Conservation (phyloP, 257 asterid species). For the Scutellaria barbata region DNA sequence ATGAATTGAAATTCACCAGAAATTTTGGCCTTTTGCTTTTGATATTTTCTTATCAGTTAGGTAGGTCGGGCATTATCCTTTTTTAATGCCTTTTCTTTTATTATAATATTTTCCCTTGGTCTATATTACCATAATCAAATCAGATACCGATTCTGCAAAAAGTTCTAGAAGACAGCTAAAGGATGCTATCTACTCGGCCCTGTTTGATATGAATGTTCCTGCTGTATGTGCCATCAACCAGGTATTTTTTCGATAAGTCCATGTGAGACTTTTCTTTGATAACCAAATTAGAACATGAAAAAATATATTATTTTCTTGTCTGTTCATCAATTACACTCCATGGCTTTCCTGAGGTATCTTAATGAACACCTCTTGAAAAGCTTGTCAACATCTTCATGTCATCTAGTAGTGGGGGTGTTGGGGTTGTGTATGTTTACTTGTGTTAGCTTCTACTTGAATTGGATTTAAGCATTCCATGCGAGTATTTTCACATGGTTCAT, state of each 20-base stretch:
- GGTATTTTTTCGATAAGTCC: conserved; percentile 50
- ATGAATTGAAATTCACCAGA: conserved; percentile 6
- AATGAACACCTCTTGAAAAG: background rate
- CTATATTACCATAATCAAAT: conserved; percentile 28
- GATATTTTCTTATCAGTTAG: conserved; percentile 18
- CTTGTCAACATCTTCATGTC: conserved; percentile 16
- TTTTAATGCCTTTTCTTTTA: background rate
- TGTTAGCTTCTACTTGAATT: conserved; percentile 11
- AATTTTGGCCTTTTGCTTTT: conserved; percentile 20
- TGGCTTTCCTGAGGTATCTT: background rate
- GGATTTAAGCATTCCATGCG: conserved; percentile 2
- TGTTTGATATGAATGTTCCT: conserved; percentile 95
- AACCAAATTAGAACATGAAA: background rate
- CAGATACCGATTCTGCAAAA: conserved; percentile 82
- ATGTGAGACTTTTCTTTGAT: conserved; percentile 19
- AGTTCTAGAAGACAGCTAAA: conserved; percentile 75
- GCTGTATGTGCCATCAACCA: conserved; percentile 96
- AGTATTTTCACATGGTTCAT: conserved; percentile 15
- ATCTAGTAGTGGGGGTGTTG: background rate
- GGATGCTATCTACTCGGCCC: conserved; percentile 75
- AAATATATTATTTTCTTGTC: background rate
- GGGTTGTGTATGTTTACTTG: background rate
- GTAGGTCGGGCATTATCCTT: conserved; percentile 20
- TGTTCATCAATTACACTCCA: conserved; percentile 2
- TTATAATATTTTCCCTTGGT: conserved; percentile 28